Base-by-base conservation (phyloP, 257 asterid species). In the Fraxinus americana region DNA sequence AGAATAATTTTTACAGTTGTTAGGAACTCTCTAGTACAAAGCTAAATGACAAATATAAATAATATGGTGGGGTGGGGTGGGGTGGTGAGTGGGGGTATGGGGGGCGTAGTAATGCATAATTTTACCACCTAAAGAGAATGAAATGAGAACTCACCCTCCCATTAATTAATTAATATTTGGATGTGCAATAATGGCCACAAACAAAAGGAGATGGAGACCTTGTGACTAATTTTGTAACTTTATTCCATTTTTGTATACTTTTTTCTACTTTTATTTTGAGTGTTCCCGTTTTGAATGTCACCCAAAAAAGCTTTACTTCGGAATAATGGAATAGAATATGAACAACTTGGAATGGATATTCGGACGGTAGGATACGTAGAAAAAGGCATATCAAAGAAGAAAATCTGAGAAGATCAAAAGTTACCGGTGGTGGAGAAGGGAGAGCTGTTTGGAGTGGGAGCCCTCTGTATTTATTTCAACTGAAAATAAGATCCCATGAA, bases 101-200 rank as follows among this genome's bases (percentile, higher is more conserved):
- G 13, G 13, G 45, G 13, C 9, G 12, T 4, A 17, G 13, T 10
- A 39, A 39, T 61, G 34, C 34, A 61, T 23, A 61, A 2, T 23
- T 14, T 4, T 61, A 61, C 68, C 16, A 10, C 34, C 68, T 8
- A 23, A 61, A 61, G 11, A 32, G 52, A 52, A 17, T 52, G 59
- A 74, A 74, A 57, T 45, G 54, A 21, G 57, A 32, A 63, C 19
- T 59, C 63, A 38, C 17, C 8, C 52, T 57, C 48, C 14, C 13
- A 25, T 34, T 74, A 39, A 74, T 59, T 57, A 57, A 74, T 17
- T 43, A 43, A 21, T 25, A 70, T 71, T 54, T 17, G 43, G 13
- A 72, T 32, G 57, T 29, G 67, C 54, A 39, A 73, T 48, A 54
- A 50, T 19, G 77, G 30, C 57, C 70, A 74, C 78, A 8, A 32